These are phyloP conservation scores for Mycena albidolilacea DNA, from an alignment of 768 basidiomycete species.

Conservation along the genomic window DNA sequence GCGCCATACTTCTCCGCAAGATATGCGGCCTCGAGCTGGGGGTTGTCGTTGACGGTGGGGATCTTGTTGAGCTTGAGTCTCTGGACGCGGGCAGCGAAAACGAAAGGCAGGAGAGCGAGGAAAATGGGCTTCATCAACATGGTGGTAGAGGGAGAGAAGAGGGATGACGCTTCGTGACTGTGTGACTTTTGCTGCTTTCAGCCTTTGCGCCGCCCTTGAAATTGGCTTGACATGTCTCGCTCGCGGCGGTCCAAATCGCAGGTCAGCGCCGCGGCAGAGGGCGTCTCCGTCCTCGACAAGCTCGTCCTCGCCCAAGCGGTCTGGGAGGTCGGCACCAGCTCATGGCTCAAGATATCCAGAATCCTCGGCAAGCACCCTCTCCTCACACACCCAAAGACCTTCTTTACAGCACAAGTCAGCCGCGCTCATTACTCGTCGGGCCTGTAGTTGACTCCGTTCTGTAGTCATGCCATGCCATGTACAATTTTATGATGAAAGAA, in stretches of 20 bases:
- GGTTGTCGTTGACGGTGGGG: slow-evolving; percentile 71
- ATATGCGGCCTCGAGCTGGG: slow-evolving; percentile 82
- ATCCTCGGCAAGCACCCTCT: slow-evolving; percentile 82
- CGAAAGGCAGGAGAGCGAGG: slow-evolving; percentile 64
- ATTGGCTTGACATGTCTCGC: slow-evolving; percentile 28
- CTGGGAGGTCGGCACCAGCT: slow-evolving; percentile 81
- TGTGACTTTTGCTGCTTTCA: neutral
- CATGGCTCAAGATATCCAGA: slow-evolving; percentile 78
- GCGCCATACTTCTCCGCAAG: slow-evolving; percentile 96
- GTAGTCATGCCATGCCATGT: slow-evolving; percentile 79
- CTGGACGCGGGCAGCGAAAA: slow-evolving; percentile 74
- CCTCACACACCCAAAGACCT: slow-evolving; percentile 70
- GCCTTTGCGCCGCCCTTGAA: neutral
- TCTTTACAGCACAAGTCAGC: slow-evolving; percentile 80
- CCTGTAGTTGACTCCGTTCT: slow-evolving; percentile 46
- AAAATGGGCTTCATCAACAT: slow-evolving; percentile 58
- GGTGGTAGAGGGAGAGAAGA: slow-evolving; percentile 44
- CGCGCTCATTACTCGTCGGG: neutral
- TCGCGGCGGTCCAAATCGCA: slow-evolving; percentile 41
- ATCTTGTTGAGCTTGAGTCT: slow-evolving; percentile 94
- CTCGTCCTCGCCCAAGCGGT: slow-evolving; percentile 91
- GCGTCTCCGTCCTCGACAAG: slow-evolving; percentile 66
- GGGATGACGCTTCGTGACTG: neutral
- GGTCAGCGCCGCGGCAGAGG: slow-evolving; percentile 34
- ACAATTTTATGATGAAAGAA: slow-evolving; percentile 77